phyloP scores from a whole-genome alignment of 2,329 filamentous ascomycete species.

The Trichophyton mentagrophytes region DNA sequence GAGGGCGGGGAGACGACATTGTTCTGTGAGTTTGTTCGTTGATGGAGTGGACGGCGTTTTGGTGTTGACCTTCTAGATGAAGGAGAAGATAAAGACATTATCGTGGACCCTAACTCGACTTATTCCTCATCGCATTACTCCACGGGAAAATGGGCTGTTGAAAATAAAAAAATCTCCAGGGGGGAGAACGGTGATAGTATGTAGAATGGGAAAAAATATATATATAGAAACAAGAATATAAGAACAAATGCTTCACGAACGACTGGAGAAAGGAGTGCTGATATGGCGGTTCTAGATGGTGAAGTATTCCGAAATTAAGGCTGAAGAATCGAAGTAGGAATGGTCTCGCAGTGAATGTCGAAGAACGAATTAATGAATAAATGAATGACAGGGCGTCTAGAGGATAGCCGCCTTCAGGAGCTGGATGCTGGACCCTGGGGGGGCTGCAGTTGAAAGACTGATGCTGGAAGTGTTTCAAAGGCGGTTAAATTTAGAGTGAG shows the following conservation, averaged over 20 bases:
- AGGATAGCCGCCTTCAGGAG: neutral
- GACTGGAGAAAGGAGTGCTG: neutral
- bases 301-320: constrained; percentile 7
- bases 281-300: neutral
- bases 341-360: neutral
- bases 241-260: neutral
- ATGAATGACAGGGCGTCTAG: neutral
- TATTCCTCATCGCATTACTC: constrained; percentile 10
- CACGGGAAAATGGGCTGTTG: constrained; percentile 16
- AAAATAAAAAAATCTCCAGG: neutral
- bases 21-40: constrained; percentile 34
- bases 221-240: constrained; percentile 7
- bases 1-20: constrained; percentile 30
- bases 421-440: neutral
- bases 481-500: constrained; percentile 3
- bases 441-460: constrained; percentile 1
- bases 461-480: constrained; percentile 4
- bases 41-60: constrained; percentile 33
- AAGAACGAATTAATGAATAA: neutral
- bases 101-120: neutral
- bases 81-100: constrained; percentile 18
- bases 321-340: neutral
- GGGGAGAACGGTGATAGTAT: neutral
- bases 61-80: constrained; percentile 19
- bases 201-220: constrained; percentile 5